phyloP scores from a whole-genome alignment of 495 filamentous ascomycete genomes.

The Parathielavia hyrcaniae region DNA sequence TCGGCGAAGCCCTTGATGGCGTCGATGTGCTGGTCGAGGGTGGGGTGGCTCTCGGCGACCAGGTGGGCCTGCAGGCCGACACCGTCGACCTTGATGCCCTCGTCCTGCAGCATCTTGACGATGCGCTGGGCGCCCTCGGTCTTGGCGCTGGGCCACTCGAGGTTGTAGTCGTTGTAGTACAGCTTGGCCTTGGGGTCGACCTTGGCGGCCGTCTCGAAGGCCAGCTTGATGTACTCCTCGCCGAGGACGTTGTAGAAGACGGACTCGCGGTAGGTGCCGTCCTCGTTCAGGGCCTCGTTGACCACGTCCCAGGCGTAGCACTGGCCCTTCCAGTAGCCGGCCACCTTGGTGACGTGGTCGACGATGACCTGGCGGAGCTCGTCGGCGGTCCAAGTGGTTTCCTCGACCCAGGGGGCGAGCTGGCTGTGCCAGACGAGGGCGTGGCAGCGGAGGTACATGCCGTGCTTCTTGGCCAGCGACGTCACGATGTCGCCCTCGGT shows the following conservation, averaged over 20 bases:
- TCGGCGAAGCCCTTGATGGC: conserved; percentile 46
- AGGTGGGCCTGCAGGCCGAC: conserved; percentile 62
- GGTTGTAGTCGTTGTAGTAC: conserved; percentile 67
- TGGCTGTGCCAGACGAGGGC: conserved; percentile 57
- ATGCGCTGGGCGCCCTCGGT: conserved; percentile 45
- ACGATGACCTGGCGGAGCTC: conserved; percentile 47
- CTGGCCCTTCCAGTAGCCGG: conserved; percentile 50
- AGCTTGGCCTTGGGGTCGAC: conserved; percentile 55
- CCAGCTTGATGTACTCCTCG: conserved; percentile 52
- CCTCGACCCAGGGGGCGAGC: conserved; percentile 51
- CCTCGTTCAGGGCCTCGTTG: conserved; percentile 65
- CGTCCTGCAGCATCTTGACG: conserved; percentile 48
- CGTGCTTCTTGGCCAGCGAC: conserved; percentile 39
- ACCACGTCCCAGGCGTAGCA: conserved; percentile 59
- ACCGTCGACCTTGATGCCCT: conserved; percentile 55
- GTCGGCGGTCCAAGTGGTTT: conserved; percentile 47
- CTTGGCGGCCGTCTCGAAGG: conserved; percentile 47
- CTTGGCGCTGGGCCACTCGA: conserved; percentile 44
- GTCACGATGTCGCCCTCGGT: conserved; percentile 47
- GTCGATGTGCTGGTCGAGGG: conserved; percentile 41
- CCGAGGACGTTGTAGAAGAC: conserved; percentile 54
- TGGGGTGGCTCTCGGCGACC: conserved; percentile 48
- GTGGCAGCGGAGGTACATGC: conserved; percentile 52
- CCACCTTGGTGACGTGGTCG: conserved; percentile 50
- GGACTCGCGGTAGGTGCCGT: conserved; percentile 53